phyloP scores from a whole-genome alignment of 148 eudicot genomes.

The Amaranthus palmeri region DNA sequence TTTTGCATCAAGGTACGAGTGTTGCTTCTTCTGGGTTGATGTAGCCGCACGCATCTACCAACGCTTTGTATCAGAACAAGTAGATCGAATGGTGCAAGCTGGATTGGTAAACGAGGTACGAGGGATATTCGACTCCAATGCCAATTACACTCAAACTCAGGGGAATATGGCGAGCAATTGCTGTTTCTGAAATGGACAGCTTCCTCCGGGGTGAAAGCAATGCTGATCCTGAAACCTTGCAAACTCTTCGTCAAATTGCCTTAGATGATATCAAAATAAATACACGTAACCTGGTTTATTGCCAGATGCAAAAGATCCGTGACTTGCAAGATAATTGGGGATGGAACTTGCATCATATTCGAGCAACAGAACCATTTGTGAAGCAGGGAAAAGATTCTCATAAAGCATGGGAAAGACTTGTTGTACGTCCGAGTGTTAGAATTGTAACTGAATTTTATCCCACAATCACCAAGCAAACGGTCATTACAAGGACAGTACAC shows the following conservation, averaged over 20 bases:
- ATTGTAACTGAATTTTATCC: conserved; percentile 40
- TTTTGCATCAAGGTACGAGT: conserved; percentile 53
- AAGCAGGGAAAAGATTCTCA: conserved; percentile 35
- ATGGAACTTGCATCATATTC: conserved; percentile 57
- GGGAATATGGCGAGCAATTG: conserved; percentile 79
- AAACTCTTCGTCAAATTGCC: conserved; percentile 39
- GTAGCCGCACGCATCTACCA: conserved; percentile 46
- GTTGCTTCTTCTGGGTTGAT: conserved; percentile 78
- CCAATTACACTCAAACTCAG: conserved; percentile 32
- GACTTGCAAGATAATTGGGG: conserved; percentile 51
- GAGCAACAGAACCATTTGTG: conserved; percentile 62
- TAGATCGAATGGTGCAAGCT: conserved; percentile 55
- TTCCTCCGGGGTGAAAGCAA: conserved; percentile 42
- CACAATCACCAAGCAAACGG: conserved; percentile 21
- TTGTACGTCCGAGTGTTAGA: conserved; percentile 41
- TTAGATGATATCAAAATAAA: conserved; percentile 60
- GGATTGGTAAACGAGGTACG: conserved; percentile 71
- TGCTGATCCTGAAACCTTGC: conserved; percentile 31
- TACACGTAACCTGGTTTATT: conserved; percentile 50
- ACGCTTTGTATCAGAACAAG: conserved; percentile 56
- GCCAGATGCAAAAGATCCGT: conserved; percentile 59
- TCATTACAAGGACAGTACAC: conserved; percentile 18
- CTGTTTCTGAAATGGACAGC: conserved; percentile 68
- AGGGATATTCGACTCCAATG: conserved; percentile 38
- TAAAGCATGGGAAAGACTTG: conserved; percentile 55